A percentile compares a stretch with the other conserved stretches of the same genome.
Evolutionary conservation across 2,329 filamentous ascomycete species (phyloP).

Genomic region (Eurotiales sp.): DNA sequence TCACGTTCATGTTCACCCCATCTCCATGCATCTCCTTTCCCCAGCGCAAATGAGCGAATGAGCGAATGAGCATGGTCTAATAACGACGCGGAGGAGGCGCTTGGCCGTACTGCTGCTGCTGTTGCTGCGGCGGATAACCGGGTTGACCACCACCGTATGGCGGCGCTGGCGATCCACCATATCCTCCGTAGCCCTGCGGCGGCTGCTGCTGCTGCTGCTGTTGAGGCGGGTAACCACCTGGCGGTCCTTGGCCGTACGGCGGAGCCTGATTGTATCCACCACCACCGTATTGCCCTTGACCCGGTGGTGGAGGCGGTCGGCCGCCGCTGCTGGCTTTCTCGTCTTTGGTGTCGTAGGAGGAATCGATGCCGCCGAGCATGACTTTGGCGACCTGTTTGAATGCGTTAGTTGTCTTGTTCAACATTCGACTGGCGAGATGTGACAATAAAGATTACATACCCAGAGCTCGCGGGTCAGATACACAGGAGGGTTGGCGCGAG

Average conservation of each 20-base stretch:
- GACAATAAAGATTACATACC: slow-evolving; percentile 31
- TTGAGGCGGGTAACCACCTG: slow-evolving; percentile 9
- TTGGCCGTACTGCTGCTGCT: not conserved
- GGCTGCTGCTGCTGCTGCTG: slow-evolving; percentile 11
- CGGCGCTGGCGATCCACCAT: slow-evolving; percentile 3
- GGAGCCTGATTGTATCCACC: slow-evolving; percentile 11
- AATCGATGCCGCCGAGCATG: slow-evolving; percentile 64
- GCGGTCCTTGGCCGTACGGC: slow-evolving; percentile 7
- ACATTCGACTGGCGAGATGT: too few species aligned
- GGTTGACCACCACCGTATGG: slow-evolving; percentile 17
- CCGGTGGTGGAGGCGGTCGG: slow-evolving; percentile 24
- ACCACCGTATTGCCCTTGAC: slow-evolving; percentile 33
- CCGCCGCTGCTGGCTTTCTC: slow-evolving; percentile 49
- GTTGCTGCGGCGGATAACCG: slow-evolving; percentile 18
- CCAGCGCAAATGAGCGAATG: too few species aligned
- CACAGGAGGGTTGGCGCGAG: slow-evolving; percentile 57
- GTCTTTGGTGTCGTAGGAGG: slow-evolving; percentile 63
- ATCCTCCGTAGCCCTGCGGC: not conserved
- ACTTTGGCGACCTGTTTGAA: slow-evolving; percentile 55
- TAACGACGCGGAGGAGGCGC: slow-evolving; percentile 6
- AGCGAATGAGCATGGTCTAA: too few species aligned
- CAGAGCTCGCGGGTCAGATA: slow-evolving; percentile 63
- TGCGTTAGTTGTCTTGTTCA: slow-evolving; percentile 21
- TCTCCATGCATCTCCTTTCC: too few species aligned
- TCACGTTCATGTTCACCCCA: too few species aligned